Evolutionary conservation across 2,329 filamentous ascomycete species (phyloP).

Genomic region (Stagonosporopsis tanaceti): DNA sequence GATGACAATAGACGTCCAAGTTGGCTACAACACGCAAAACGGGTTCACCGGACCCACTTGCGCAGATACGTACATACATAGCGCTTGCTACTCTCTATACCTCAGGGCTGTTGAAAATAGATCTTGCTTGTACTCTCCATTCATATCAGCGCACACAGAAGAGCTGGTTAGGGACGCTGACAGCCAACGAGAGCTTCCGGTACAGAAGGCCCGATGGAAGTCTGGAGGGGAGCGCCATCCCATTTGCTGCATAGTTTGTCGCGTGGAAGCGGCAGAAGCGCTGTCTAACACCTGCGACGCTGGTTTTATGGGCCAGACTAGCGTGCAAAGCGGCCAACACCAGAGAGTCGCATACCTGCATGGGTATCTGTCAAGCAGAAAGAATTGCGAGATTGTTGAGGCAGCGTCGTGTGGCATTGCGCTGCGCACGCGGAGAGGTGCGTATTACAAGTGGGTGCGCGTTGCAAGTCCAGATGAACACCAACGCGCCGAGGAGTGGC

Average conservation of each 20-base stretch:
- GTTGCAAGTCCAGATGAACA: conserved; percentile 4
- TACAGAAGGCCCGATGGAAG: conserved; percentile 32
- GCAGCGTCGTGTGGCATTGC: background rate
- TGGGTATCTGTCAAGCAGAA: conserved; percentile 5
- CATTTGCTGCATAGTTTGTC: conserved; percentile 34
- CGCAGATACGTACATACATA: too few relatives aligned
- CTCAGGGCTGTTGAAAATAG: too few relatives aligned
- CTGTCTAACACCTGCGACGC: conserved; percentile 34
- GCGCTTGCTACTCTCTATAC: too few relatives aligned
- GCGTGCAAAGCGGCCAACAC: conserved; percentile 9
- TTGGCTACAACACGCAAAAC: background rate
- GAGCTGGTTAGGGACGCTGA: background rate
- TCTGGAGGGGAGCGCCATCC: conserved; percentile 19
- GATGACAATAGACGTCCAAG: background rate
- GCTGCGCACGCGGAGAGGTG: conserved; percentile 4
- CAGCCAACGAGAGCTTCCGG: conserved; percentile 14
- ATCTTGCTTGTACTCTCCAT: too few relatives aligned
- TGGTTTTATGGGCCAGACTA: conserved; percentile 28
- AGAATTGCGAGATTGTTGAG: conserved; percentile 11
- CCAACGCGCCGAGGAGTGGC: conserved; percentile 1
- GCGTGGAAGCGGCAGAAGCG: conserved; percentile 46
- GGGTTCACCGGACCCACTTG: too few relatives aligned
- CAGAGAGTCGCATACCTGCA: conserved; percentile 9
- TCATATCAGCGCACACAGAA: too few relatives aligned
- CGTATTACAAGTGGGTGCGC: conserved; percentile 20